Evolutionary conservation across 805 yeast genomes (phyloP), one percentile per base, ranked within the genome.

Genomic region (Starmerella geochares): DNA sequence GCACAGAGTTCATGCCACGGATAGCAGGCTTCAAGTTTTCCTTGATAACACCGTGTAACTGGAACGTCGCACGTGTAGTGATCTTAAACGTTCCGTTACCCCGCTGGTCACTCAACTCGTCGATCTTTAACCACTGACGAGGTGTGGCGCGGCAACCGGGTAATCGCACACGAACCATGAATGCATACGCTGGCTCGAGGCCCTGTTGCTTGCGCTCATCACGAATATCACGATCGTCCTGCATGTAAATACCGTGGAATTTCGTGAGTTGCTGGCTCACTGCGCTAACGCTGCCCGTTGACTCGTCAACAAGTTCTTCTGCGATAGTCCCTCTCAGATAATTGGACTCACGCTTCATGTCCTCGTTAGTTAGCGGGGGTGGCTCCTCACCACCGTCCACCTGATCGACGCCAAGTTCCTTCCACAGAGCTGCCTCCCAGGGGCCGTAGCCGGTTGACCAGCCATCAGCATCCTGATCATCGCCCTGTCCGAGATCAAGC

Each of bases 191-290:
- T 16, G 97, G 97, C 69, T 90, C 97, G 55, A 85, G 67, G 39
- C 97, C 96, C 64, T 84, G 86, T 43, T 85, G 78, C 70, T 88
- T 90, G 64, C 96, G 81, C 60, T 84, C 83, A 50, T 90, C 97
- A 67, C 97, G 78, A 52, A 90, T 73, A 67, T 90, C 97, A 72
- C 97, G 85, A 66, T 90, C 97, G 67, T 90, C 97, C 71, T 90
- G 97, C 95, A 90, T 86, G 67, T 90, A 90, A 58, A 87, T 86
- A 70, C 97, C 97, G 67, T 90, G 97, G 78, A 90, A 90, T 69
- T 90, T 90, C 58, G 96, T 87, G 66, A 90, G 69, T 69, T 88
- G 96, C 69, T 87, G 94, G 68, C 87, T 96, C 51, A 78, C 77
- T 13, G 96, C 92, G 56, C 83, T 76, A 57, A 90, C 84, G 14